Conservation (phyloP, 371 early-diverging fungal genomes). For the Umbelopsis sp. region DNA sequence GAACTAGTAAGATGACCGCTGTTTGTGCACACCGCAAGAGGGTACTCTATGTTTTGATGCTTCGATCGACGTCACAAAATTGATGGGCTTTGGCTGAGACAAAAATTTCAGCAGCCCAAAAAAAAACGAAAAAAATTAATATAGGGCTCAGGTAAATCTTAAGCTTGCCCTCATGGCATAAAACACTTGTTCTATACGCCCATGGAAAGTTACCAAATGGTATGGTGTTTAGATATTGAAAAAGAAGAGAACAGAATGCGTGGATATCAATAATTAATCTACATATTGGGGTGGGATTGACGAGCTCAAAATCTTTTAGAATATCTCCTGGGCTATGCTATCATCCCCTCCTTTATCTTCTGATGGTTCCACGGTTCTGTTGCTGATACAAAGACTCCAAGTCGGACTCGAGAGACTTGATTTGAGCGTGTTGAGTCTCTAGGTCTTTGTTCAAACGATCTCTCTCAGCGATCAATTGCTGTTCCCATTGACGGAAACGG, state of each 20-base stretch:
- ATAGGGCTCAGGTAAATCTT: too few relatives aligned
- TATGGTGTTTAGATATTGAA: constrained; percentile 3
- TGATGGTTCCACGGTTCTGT: constrained; percentile 39
- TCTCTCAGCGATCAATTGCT: constrained; percentile 93
- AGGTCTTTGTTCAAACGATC: constrained; percentile 95
- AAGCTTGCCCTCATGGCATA: neutral
- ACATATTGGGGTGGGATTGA: neutral
- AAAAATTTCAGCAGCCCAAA: neutral
- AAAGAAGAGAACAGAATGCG: neutral
- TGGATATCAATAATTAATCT: neutral
- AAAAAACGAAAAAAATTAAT: neutral
- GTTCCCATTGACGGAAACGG: constrained; percentile 97
- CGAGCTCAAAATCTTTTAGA: neutral
- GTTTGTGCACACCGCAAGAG: neutral
- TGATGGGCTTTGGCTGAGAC: neutral
- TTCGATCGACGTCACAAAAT: constrained; percentile 18
- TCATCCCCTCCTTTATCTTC: constrained; percentile 21
- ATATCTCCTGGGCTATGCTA: neutral
- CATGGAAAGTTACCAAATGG: neutral
- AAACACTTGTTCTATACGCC: neutral
- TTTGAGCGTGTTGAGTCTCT: constrained; percentile 87
- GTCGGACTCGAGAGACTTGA: constrained; percentile 87
- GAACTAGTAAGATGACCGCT: constrained; percentile 15
- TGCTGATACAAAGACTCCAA: constrained; percentile 63
- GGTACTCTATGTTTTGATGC: constrained; percentile 13